Percentiles rank a stretch among this genome's conserved stretches.
Conservation (phyloP, 176 grass and related monocot genomes). For the Phragmites australis region DNA sequence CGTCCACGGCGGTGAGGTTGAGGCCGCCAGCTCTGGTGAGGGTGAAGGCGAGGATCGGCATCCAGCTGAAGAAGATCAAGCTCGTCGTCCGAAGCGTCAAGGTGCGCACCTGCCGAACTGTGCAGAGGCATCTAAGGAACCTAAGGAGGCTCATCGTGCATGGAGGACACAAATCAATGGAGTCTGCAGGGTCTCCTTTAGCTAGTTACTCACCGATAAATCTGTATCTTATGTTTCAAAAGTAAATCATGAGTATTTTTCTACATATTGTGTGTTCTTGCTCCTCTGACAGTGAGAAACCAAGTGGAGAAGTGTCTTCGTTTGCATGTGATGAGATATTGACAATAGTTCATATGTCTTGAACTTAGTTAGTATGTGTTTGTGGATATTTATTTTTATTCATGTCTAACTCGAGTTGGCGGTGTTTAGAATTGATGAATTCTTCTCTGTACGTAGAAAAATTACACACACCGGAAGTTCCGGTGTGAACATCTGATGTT, state of each 20-base stretch:
- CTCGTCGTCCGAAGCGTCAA: slow-evolving; percentile 40
- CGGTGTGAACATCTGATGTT: too few species aligned
- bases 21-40: slow-evolving; percentile 18
- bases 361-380: too few species aligned
- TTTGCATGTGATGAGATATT: too few species aligned
- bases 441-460: too few species aligned
- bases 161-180: background rate
- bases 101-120: slow-evolving; percentile 34
- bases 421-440: too few species aligned
- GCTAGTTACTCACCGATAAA: background rate
- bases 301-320: too few species aligned
- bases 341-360: too few species aligned
- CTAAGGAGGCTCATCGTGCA: slow-evolving; percentile 29
- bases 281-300: background rate
- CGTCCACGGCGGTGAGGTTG: background rate
- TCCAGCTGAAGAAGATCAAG: slow-evolving; percentile 54
- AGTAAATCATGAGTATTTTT: background rate
- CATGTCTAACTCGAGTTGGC: too few species aligned
- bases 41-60: slow-evolving; percentile 35
- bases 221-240: background rate
- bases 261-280: background rate
- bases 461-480: too few species aligned
- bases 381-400: too few species aligned
- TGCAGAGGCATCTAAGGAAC: slow-evolving; percentile 44
- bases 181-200: background rate